Base-by-base conservation (phyloP, 139 green algal genomes). In the Chlorella vulgaris region DNA sequence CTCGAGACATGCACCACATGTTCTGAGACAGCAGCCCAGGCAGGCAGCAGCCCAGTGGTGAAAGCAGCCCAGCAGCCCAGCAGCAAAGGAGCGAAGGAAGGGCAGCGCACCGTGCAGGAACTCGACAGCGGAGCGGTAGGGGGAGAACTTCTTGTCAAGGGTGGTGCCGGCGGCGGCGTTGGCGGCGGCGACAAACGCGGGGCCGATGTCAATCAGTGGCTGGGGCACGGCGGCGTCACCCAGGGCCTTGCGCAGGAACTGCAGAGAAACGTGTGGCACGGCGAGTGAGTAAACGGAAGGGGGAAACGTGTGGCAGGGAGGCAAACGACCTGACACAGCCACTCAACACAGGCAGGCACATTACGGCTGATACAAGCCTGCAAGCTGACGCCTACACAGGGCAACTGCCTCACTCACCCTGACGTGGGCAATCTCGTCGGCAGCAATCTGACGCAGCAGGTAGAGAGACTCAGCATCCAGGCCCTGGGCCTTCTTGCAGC, bases 341-440 rank as follows among this genome's bases (percentile, higher is more conserved):
- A n/a, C n/a, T n/a, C n/a, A n/a, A n/a, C n/a, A n/a, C n/a, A n/a
- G n/a, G n/a, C n/a, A n/a, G n/a, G n/a, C n/a, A n/a, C n/a, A n/a
- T n/a, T n/a, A n/a, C n/a, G n/a, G n/a, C n/a, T n/a, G n/a, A n/a
- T 55, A 10, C 47, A 10, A 55, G 47, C 47, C 47, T 55, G 47
- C 47, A 55, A 15, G 15, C 13, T 24, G 47, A 24, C 47, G 15
- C 47, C 47, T 15, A 55, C 47, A 10, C 47, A 55, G 13, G n/a
- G n/a, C n/a, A n/a, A n/a, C n/a, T n/a, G n/a, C n/a, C n/a, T n/a
- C n/a, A n/a, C 31, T 65, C 50, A 66, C 58, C 22, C 53, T 19
- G n/a, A 91, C 85, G 53, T 91, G 89, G 31, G 74, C 69, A 60
- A 88, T 85, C 83, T 93, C 65, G 36, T 71, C 65, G 15, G 28